Percentiles rank a stretch among this genome's conserved stretches.
These are phyloP conservation scores for Pulveroboletus sp. DNA, from an alignment of 1,284 basidiomycete genomes.

Conservation along the genomic window DNA sequence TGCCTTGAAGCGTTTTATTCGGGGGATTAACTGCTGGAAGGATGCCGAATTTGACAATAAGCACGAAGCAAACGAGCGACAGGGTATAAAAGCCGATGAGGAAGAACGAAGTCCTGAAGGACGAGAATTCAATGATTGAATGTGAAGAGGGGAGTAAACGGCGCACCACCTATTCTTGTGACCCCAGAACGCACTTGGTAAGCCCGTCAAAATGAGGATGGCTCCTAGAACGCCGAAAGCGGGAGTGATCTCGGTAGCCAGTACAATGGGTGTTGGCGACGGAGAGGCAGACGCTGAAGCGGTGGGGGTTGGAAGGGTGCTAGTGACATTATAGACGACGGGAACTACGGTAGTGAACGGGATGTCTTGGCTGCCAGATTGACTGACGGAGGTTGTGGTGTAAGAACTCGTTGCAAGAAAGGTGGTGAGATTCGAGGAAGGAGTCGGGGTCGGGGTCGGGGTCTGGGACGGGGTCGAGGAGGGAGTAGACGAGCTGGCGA, in stretches of 20 bases:
- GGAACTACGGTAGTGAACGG: conserved; percentile 55
- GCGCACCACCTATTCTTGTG: conserved; percentile 89
- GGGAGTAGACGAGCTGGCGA: conserved; percentile 8
- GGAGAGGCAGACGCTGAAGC: conserved; percentile 49
- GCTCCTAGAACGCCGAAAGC: conserved; percentile 89
- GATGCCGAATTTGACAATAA: conserved; percentile 90
- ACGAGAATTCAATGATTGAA: conserved; percentile 15
- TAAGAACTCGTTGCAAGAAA: conserved; percentile 51
- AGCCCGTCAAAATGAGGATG: conserved; percentile 84
- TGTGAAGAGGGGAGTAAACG: conserved; percentile 13
- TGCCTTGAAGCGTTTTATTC: conserved; percentile 73
- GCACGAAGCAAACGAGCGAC: conserved; percentile 81
- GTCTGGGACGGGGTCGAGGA: background rate
- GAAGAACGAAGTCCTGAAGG: conserved; percentile 85
- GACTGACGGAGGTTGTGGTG: conserved; percentile 50
- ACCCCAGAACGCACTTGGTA: conserved; percentile 88
- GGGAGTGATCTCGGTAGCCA: conserved; percentile 80
- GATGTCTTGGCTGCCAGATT: conserved; percentile 49
- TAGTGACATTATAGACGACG: conserved; percentile 59
- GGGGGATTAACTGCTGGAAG: conserved; percentile 82
- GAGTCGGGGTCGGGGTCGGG: conserved; percentile 7
- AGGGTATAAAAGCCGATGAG: conserved; percentile 89
- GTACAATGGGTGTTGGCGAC: conserved; percentile 53
- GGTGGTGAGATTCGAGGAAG: conserved; percentile 41
- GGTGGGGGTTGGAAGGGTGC: conserved; percentile 44